Percentiles rank a stretch among this genome's conserved stretches.
Evolutionary conservation across 768 basidiomycete species (phyloP).

Genomic region (Hericium coralloides): DNA sequence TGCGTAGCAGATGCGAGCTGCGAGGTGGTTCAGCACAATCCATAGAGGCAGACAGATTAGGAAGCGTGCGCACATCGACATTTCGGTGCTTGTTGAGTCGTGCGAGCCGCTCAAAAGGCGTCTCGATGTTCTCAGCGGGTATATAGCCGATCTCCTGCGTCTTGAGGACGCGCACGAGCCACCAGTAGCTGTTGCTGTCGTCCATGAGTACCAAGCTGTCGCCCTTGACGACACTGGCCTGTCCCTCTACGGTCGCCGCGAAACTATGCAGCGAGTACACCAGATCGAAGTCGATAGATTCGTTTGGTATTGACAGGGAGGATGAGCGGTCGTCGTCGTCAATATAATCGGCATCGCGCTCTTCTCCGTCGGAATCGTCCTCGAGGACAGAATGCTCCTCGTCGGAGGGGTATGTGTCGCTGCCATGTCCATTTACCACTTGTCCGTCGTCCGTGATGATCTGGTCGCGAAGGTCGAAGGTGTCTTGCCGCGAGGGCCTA

Average conservation of each 20-base stretch:
- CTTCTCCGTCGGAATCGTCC: constrained; percentile 73
- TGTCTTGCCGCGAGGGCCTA: constrained; percentile 37
- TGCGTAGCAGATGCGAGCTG: constrained; percentile 72
- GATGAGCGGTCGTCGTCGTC: constrained; percentile 76
- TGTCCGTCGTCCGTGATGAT: constrained; percentile 41
- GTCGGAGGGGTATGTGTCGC: constrained; percentile 45
- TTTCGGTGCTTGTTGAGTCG: constrained; percentile 95
- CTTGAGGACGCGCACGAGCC: constrained; percentile 97
- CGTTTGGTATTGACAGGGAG: constrained; percentile 80
- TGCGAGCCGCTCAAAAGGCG: constrained; percentile 92
- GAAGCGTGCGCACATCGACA: constrained; percentile 65
- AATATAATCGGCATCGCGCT: constrained; percentile 56
- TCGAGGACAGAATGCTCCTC: constrained; percentile 79
- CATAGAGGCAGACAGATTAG: not conserved
- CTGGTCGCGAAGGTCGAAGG: constrained; percentile 65
- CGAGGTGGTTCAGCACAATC: not conserved
- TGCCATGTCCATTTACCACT: constrained; percentile 38
- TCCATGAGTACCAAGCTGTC: constrained; percentile 96
- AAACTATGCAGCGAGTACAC: constrained; percentile 95
- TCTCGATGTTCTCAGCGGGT: constrained; percentile 98
- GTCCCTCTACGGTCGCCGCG: constrained; percentile 95
- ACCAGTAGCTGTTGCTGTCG: constrained; percentile 99
- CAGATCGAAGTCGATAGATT: constrained; percentile 88
- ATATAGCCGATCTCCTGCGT: constrained; percentile 99
- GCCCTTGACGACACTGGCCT: constrained; percentile 97